These are phyloP conservation scores for Yamadazyma epiphylla DNA, from an alignment of 1,139 yeast genomes.

Conservation along the genomic window DNA sequence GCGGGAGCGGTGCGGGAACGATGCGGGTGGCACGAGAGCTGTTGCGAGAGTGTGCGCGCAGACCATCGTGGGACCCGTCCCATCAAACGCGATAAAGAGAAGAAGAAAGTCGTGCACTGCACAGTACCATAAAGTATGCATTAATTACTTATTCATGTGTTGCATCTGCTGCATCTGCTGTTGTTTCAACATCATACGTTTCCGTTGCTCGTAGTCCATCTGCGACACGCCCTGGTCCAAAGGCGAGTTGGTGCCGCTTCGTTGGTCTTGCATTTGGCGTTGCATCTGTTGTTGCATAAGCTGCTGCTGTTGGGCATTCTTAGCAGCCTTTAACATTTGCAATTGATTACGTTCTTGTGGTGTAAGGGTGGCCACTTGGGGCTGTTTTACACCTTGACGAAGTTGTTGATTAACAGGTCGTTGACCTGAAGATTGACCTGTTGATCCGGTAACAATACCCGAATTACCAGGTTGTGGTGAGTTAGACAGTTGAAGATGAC, in stretches of 20 bases:
- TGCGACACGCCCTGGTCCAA: constrained; percentile 22
- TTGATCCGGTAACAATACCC: too few species aligned
- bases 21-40: too few species aligned
- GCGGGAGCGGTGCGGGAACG: too few species aligned
- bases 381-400: constrained; percentile 17
- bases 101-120: background rate
- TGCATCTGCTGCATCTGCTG: constrained; percentile 20
- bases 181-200: constrained; percentile 23
- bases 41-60: too few species aligned
- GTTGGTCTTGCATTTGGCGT: too few species aligned
- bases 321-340: constrained; percentile 34
- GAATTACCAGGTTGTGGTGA: constrained; percentile 7
- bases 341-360: constrained; percentile 37
- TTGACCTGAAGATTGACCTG: too few species aligned
- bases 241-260: too few species aligned
- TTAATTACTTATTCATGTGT: constrained; percentile 1
- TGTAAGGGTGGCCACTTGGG: constrained; percentile 29
- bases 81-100: too few species aligned
- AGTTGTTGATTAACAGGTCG: too few species aligned
- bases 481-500: too few species aligned
- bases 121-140: background rate
- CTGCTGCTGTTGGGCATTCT: constrained; percentile 26
- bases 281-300: constrained; percentile 18
- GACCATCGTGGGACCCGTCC: too few species aligned
- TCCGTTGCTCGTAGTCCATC: constrained; percentile 27